Percentiles rank a stretch among this genome's conserved stretches.
Evolutionary conservation across 2,329 filamentous ascomycete species (phyloP).

Genomic region (Aspergillus fructus): DNA sequence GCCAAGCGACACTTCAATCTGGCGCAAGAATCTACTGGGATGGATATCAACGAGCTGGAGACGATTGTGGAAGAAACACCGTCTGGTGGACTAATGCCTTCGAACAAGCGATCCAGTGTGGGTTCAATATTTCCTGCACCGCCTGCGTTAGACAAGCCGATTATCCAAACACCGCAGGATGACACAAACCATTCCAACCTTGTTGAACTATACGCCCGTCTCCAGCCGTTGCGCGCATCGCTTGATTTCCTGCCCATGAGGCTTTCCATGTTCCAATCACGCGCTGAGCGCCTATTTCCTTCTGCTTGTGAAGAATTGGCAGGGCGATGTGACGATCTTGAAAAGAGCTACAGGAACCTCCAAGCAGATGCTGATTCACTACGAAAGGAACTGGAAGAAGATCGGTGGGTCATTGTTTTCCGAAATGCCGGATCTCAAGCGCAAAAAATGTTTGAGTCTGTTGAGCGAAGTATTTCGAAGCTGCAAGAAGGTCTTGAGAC

Average conservation of each 20-base stretch:
- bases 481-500: conserved; percentile 76
- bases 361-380: conserved; percentile 88
- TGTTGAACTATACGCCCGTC: conserved; percentile 85
- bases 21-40: conserved; percentile 58
- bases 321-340: conserved; percentile 69
- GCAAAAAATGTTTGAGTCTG: conserved; percentile 94
- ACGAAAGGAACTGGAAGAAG: conserved; percentile 86
- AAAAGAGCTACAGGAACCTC: conserved; percentile 82
- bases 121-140: conserved; percentile 57
- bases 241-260: conserved; percentile 96
- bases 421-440: conserved; percentile 88
- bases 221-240: conserved; percentile 90
- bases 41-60: conserved; percentile 85
- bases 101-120: conserved; percentile 68
- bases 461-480: conserved; percentile 81
- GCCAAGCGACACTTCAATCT: conserved; percentile 82
- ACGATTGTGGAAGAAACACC: conserved; percentile 91
- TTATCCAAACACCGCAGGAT: conserved; percentile 62
- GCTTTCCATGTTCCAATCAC: conserved; percentile 77
- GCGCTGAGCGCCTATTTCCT: conserved; percentile 77
- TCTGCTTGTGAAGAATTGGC: conserved; percentile 88
- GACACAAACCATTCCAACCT: conserved; percentile 85
- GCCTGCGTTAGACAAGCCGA: conserved; percentile 39
- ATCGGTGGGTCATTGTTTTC: conserved; percentile 95
- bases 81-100: conserved; percentile 49